phyloP scores from a whole-genome alignment of 371 early-diverging fungal species.

The Actinomortierella ambigua region DNA sequence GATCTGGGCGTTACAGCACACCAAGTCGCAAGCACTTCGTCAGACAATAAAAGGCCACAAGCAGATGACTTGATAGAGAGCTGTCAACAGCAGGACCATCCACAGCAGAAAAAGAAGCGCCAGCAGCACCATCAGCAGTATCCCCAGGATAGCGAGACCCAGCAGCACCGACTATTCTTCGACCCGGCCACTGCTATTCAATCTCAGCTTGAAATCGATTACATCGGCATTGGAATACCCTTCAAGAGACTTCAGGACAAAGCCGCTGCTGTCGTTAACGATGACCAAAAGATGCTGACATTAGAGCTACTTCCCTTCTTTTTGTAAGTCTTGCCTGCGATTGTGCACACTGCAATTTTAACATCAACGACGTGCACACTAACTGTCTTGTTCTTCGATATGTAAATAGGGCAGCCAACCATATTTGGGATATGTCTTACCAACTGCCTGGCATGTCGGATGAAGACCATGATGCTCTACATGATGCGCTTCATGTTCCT shows the following conservation, averaged over 20 bases:
- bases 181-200: slow-evolving; percentile 6
- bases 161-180: slow-evolving; percentile 1
- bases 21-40: too few species aligned
- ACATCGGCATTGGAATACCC: slow-evolving; percentile 4
- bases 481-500: background rate
- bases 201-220: slow-evolving; percentile 6
- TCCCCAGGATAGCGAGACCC: background rate
- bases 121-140: background rate
- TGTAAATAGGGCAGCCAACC: slow-evolving; percentile 7
- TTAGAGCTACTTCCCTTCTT: slow-evolving; percentile 5
- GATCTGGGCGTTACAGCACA: too few species aligned
- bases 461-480: background rate
- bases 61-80: too few species aligned
- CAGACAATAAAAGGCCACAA: too few species aligned
- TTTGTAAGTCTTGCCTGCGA: slow-evolving; percentile 4
- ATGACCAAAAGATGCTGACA: slow-evolving; percentile 1
- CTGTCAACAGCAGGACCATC: background rate
- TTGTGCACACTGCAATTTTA: too few species aligned
- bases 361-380: too few species aligned
- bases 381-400: too few species aligned
- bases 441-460: slow-evolving; percentile 5
- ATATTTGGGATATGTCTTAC: slow-evolving; percentile 3
- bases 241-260: slow-evolving; percentile 8
- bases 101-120: background rate
- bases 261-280: slow-evolving; percentile 6